Evolutionary conservation across 2,329 filamentous ascomycete genomes (phyloP), one percentile per base, ranked within the genome.

Genomic region (Coniochaeta pulveracea): DNA sequence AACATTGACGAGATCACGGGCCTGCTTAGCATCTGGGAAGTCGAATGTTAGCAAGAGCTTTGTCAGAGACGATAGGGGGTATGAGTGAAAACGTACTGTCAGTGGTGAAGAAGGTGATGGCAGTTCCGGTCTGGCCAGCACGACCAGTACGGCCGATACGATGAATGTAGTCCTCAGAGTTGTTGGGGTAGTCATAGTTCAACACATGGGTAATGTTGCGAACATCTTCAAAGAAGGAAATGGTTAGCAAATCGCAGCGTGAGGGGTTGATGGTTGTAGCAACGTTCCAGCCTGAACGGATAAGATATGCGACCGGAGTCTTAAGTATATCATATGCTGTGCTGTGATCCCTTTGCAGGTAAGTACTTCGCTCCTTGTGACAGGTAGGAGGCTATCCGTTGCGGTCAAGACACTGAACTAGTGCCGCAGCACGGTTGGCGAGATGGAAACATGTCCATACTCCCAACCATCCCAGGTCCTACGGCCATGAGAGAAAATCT

Each of bases 101-200:
- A 81, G 89, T 91, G 60, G 91, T 96, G 66, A 98, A 98, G 53
- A 98, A 76, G 45, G 91, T 96, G 56, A 96, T 96, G 58, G 91
- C 91, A 51, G 88, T 96, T 66, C 91, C 91, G 45, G 80, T 85
- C 52, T 81, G 80, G 66, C 91, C 91, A 56, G 91, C 89, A 70
- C 89, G 84, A 51, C 91, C 89, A 50, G 91, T 96, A 66, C 91
- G 83, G 52, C 91, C 91, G 60, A 89, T 91, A 60, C 91, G 83
- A 58, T 95, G 91, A 48, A 96, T 93, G 54, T 96, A 96, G 56
- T 96, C 89, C 68, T 98, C 91, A 52, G 91, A 77, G 64, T 96
- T 96, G 72, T 96, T 96, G 61, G 89, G 89, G 65, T 96, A 96
- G 62, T 96, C 91, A 84, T 96, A 95, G 79, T 96, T 96, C 68